Percentiles rank a stretch among this genome's conserved stretches.
Conservation (phyloP, 164 flowering plant species). For the Sextonia rubra region DNA sequence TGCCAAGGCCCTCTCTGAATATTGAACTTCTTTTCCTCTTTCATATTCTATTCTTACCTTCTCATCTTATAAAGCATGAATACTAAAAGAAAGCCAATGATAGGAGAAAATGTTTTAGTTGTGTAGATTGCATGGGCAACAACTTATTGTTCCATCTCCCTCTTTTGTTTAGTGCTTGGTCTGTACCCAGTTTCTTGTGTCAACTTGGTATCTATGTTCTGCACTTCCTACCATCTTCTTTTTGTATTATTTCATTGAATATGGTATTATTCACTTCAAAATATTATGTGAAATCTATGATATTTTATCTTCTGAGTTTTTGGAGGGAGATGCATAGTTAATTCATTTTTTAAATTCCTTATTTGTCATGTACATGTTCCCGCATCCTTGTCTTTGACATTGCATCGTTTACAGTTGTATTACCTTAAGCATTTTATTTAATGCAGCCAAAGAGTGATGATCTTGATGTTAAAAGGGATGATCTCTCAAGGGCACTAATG, state of each 20-base stretch:
- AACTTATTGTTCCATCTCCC: no score
- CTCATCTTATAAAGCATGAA: neutral
- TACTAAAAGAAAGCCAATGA: neutral
- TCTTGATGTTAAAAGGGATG: conserved; percentile 60
- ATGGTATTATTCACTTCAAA: neutral
- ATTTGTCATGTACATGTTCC: neutral
- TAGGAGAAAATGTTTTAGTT: neutral
- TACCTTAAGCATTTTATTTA: neutral
- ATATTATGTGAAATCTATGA: neutral
- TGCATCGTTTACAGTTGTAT: neutral
- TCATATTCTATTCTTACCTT: no score
- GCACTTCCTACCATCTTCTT: neutral
- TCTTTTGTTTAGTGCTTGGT: neutral
- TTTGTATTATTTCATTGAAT: neutral
- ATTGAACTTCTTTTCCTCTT: no score
- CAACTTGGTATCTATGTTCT: neutral
- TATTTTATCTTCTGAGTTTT: neutral
- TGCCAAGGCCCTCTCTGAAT: no score
- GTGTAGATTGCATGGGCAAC: no score
- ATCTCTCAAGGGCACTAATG: conserved; percentile 82
- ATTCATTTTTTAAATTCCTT: neutral
- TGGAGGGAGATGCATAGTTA: neutral
- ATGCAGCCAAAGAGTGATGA: conserved; percentile 60
- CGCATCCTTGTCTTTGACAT: neutral
- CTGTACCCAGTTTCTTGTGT: neutral